Base-by-base conservation (phyloP, 2,329 filamentous ascomycete genomes). In the Paraconiothyrium brasiliense region DNA sequence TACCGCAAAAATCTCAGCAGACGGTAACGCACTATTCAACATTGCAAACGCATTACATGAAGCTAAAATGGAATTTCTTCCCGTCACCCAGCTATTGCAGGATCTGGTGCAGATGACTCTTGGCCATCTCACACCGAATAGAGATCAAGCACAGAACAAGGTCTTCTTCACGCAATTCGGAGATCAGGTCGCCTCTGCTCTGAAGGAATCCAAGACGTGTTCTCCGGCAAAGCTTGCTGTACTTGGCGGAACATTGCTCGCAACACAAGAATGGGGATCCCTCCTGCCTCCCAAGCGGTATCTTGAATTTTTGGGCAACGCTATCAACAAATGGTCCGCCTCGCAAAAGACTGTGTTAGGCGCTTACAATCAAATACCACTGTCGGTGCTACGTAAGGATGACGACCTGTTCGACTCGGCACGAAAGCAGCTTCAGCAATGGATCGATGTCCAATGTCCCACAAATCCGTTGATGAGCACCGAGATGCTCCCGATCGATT, bases 101-200 rank as follows among this genome's bases (percentile, higher is more conserved):
- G 63, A 67, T 4, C 52, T 78, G 8, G 69, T 71, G 13, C 61
- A 69, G 35, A 64, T 61, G 37, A 73, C 68, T 5, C 67, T 79
- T 4, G 51, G 56, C 6, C 72, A 77, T n/a, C 68, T 78, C 16
- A 64, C 77, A 8, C 66, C 70, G 14, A 78, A 78, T 13, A 75
- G 77, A 54, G 68, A 67, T 35, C 76, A 79, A 57, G 44, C 70
- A 14, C 74, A 75, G 52, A 78, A 75, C 57, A 70, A 72, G 46
- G 62, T 63, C 3, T 77, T 73, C 48, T 66, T 78, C 9, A 71
- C 70, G n/a, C 67, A 63, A 14, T 76, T 71, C 55, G 62, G 66
- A 9, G 62, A 58, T 8, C 72, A 69, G 51, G 59, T 77, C 9
- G 58, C 64, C 16, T 63, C 62, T 4, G 52, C 66, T 0, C 57